A percentile compares a stretch with the other conserved stretches of the same genome.
Evolutionary conservation across 257 asterid species (phyloP).

Genomic region (Przewalskia tangutica): DNA sequence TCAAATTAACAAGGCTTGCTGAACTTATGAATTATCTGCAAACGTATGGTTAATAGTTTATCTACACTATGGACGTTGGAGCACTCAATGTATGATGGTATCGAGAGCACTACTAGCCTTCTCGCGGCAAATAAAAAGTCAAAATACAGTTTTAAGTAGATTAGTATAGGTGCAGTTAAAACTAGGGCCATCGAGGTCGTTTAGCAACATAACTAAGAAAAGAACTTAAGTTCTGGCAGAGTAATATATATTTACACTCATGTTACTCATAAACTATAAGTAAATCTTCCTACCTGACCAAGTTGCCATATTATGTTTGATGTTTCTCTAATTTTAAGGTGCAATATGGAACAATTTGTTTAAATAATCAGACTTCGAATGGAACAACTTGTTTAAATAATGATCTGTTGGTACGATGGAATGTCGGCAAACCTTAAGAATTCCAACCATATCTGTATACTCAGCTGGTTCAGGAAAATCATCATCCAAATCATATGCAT

Average conservation of each 20-base stretch:
- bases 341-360: not conserved
- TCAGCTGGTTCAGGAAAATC: constrained; percentile 70
- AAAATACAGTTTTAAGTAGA: no score
- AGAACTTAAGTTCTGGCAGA: no score
- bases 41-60: not conserved
- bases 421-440: constrained; percentile 46
- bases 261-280: not conserved
- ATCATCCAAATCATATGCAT: constrained; percentile 53
- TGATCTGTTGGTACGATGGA: not conserved
- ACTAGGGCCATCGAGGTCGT: no score
- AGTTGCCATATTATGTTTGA: not conserved
- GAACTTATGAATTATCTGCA: not conserved
- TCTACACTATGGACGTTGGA: not conserved
- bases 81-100: not conserved
- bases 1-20: not conserved
- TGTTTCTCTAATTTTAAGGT: not conserved
- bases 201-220: no score
- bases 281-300: not conserved
- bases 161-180: no score
- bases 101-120: not conserved
- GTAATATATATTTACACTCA: not conserved
- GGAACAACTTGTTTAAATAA: not conserved
- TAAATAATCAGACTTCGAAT: no score
- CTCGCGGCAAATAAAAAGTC: no score
- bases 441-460: constrained; percentile 61